These are phyloP conservation scores for Syzygium malaccense DNA, from an alignment of 441 rosid genomes.

Conservation along the genomic window DNA sequence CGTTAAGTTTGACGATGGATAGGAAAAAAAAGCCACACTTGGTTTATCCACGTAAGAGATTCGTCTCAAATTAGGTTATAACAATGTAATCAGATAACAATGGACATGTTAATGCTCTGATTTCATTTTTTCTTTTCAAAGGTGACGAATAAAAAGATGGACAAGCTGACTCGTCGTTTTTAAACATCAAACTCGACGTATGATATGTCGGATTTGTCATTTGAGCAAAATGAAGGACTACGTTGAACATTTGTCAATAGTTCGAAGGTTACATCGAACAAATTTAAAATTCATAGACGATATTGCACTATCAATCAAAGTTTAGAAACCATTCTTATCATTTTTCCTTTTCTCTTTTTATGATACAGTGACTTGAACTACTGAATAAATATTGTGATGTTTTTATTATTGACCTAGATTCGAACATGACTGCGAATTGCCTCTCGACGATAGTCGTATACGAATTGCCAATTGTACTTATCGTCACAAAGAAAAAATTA, in stretches of 20 bases:
- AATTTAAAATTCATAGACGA: not conserved
- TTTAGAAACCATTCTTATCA: rapidly evolving
- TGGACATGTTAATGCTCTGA: not conserved
- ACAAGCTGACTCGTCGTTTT: not conserved
- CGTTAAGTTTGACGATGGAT: rapidly evolving
- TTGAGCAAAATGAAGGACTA: not conserved
- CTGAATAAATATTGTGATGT: not conserved
- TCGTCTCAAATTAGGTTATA: not conserved
- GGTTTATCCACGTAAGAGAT: too few relatives aligned
- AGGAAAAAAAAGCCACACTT: not conserved
- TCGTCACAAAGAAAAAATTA: rapidly evolving
- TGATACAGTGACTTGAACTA: not conserved
- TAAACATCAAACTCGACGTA: not conserved
- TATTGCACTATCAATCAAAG: rapidly evolving
- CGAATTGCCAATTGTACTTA: not conserved
- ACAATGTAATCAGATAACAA: rapidly evolving
- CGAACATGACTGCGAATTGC: not conserved
- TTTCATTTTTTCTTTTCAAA: not conserved
- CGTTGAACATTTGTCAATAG: rapidly evolving
- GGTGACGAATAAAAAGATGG: not conserved
- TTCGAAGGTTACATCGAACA: rapidly evolving
- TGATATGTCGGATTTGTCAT: not conserved
- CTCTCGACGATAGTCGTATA: not conserved
- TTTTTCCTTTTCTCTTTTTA: not conserved
- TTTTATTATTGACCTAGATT: not conserved